Base-by-base conservation (phyloP, 1,284 basidiomycete species). In the Earliella scabrosa region DNA sequence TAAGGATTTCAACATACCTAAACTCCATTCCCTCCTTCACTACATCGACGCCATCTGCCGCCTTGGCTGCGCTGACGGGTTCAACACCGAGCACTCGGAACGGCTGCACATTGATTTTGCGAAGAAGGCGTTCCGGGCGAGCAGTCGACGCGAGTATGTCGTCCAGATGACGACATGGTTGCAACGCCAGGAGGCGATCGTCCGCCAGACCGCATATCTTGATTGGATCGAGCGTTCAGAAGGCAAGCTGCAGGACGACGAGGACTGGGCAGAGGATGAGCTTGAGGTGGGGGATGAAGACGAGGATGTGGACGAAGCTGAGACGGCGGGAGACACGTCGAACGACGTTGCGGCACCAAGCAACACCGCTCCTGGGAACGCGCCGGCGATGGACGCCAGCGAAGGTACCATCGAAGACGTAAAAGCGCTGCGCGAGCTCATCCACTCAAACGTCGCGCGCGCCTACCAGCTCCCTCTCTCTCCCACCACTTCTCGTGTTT, bases 111-210 rank as follows among this genome's bases (percentile, higher is more conserved):
- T n/a, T n/a, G n/a, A n/a, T n/a, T n/a, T n/a, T n/a, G n/a, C n/a
- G n/a, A n/a, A 73, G 52, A 47, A 63, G 1, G 68, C 58, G 0
- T 73, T 67, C 50, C 49, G 57, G 4, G 67, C 67, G 0, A 61
- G 53, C n/a, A 72, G 71, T 52, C 53, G 58, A 3, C 29, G 51
- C 0, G 64, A 73, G 26, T 63, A 68, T 29, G 48, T 60, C 5
- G 45, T 44, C 0, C 65, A 71, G 16, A 72, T 73, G 71, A 60
- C 63, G 7, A 36, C 20, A 1, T 71, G 69, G 70, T 50, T 73
- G 8, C n/a, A 38, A 16, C 26, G 54, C 16, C 55, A 45, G 24
- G 55, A 51, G 23, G 3, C 27, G 18, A 38, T 49, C 20, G 26
- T 14, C 5, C 26, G 34, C 1, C 47, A 23, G 16, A 1, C n/a